phyloP scores from a whole-genome alignment of 2,329 filamentous ascomycete species.

The Emmonsiellopsis sp. region DNA sequence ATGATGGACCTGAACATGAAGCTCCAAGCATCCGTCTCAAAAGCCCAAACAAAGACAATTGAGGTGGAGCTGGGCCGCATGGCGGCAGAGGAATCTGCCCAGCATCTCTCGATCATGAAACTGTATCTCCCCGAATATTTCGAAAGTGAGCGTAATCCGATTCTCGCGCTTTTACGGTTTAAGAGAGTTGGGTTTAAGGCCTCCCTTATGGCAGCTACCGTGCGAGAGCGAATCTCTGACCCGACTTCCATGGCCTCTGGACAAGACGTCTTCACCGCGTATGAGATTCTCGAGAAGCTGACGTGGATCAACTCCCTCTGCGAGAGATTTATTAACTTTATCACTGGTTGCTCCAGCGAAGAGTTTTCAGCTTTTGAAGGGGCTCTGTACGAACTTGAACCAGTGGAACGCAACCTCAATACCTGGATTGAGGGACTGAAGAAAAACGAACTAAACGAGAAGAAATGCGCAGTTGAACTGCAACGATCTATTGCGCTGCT shows the following conservation, averaged over 20 bases:
- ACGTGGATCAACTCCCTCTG: slow-evolving; percentile 77
- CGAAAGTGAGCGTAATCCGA: slow-evolving; percentile 69
- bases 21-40: slow-evolving; percentile 78
- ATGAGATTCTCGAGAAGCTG: slow-evolving; percentile 76
- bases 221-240: slow-evolving; percentile 67
- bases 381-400: slow-evolving; percentile 78
- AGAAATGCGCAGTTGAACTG: slow-evolving; percentile 70
- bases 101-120: slow-evolving; percentile 82
- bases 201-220: slow-evolving; percentile 63
- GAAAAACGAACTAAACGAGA: slow-evolving; percentile 76
- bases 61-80: slow-evolving; percentile 80
- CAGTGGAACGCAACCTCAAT: slow-evolving; percentile 82
- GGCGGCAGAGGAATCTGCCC: slow-evolving; percentile 77
- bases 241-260: slow-evolving; percentile 57
- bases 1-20: slow-evolving; percentile 98
- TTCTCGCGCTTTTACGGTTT: slow-evolving; percentile 82
- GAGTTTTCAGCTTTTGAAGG: slow-evolving; percentile 72
- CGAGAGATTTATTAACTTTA: slow-evolving; percentile 71
- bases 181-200: slow-evolving; percentile 85
- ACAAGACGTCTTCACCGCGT: slow-evolving; percentile 70
- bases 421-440: slow-evolving; percentile 78
- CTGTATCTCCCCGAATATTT: slow-evolving; percentile 82
- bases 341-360: slow-evolving; percentile 66
- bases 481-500: slow-evolving; percentile 78
- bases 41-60: slow-evolving; percentile 89